A percentile compares a stretch with the other conserved stretches of the same genome.
Conservation (phyloP, 768 basidiomycete genomes). For the Nevesoporus exiguus region DNA sequence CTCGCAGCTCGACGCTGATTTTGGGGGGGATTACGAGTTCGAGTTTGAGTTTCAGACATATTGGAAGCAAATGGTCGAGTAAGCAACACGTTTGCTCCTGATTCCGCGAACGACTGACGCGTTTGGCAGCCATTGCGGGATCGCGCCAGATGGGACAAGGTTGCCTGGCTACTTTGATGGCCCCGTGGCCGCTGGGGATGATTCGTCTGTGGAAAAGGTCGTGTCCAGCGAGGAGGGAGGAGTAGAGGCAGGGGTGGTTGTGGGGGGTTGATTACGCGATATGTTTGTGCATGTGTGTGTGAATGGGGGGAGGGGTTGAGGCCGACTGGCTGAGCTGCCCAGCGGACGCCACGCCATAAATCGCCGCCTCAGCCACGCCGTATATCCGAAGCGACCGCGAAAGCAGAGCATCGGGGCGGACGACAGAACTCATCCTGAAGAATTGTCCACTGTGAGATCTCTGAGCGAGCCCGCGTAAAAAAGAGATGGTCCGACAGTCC, state of each 20-base stretch:
- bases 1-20: constrained; percentile 77
- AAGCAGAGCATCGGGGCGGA: constrained; percentile 7
- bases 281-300: constrained; percentile 21
- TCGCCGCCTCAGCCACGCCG: constrained; percentile 27
- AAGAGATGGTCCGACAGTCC: constrained; percentile 31
- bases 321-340: constrained; percentile 1
- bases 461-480: constrained; percentile 15
- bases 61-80: constrained; percentile 78
- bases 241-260: neutral
- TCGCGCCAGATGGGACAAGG: constrained; percentile 54
- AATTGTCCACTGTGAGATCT: constrained; percentile 14
- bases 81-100: constrained; percentile 20
- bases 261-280: constrained; percentile 22
- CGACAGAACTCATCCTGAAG: constrained; percentile 3
- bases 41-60: constrained; percentile 72
- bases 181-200: constrained; percentile 1
- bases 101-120: neutral
- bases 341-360: constrained; percentile 25
- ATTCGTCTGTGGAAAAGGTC: neutral
- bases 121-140: constrained; percentile 49
- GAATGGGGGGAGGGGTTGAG: neutral
- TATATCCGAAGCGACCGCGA: constrained; percentile 18
- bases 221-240: neutral
- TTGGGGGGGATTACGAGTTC: constrained; percentile 73
- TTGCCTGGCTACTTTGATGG: constrained; percentile 31